Percentiles rank a stretch among this genome's conserved stretches.
These are phyloP conservation scores for Hypoxylon cercidicola DNA, from an alignment of 495 filamentous ascomycete species.

Conservation along the genomic window DNA sequence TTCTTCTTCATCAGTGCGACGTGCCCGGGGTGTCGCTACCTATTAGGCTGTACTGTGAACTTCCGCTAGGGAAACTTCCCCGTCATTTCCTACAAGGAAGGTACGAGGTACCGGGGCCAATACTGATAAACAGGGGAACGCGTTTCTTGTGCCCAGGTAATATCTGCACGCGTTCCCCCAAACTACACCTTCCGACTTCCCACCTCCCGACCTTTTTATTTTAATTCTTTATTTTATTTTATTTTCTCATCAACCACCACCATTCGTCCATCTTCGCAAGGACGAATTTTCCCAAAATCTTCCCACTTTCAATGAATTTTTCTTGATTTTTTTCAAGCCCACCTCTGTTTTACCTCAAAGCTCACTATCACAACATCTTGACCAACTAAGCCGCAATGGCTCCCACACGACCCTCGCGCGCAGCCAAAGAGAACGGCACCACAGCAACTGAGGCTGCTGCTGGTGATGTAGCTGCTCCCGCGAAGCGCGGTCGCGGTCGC, in stretches of 20 bases:
- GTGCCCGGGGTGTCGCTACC: conserved; percentile 16
- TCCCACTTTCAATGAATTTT: conserved; percentile 6
- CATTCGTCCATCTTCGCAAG: not conserved
- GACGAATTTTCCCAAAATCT: not conserved
- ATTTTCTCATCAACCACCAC: not conserved
- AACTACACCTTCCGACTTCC: conserved; percentile 1
- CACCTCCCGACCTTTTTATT: conserved; percentile 9
- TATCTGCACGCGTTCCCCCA: conserved; percentile 31
- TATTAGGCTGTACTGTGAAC: conserved; percentile 19
- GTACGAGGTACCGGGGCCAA: conserved; percentile 11
- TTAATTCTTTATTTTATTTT: conserved; percentile 4
- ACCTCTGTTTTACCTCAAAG: not conserved
- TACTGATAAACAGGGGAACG: conserved; percentile 37
- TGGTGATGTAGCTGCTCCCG: conserved; percentile 33
- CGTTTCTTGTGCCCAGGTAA: conserved; percentile 16
- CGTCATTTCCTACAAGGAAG: conserved; percentile 27
- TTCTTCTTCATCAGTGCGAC: conserved; percentile 12
- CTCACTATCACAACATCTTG: not conserved
- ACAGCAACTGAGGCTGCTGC: conserved; percentile 23
- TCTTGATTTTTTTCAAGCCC: conserved; percentile 2
- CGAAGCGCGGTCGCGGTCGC: conserved; percentile 59
- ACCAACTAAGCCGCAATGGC: conserved; percentile 33
- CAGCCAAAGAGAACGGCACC: conserved; percentile 42
- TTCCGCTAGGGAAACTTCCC: conserved; percentile 21
- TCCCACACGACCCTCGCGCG: conserved; percentile 38